Base-by-base conservation (phyloP, 441 rosid genomes). In the Populus tomentosa region DNA sequence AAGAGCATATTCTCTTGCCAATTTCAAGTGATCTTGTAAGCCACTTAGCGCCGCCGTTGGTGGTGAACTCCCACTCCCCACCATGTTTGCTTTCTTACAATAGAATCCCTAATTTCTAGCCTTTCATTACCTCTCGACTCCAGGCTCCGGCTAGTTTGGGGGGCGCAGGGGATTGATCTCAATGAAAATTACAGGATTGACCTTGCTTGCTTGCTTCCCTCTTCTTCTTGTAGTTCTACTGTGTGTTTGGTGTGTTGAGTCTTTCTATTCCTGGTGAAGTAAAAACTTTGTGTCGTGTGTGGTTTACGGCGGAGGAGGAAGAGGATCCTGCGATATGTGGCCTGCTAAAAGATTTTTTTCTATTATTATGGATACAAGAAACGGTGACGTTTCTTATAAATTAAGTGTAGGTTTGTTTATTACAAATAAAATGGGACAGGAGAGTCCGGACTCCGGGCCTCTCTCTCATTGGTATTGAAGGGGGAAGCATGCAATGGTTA, bases 1-100 rank as follows among this genome's bases (percentile, higher is more conserved):
- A n/a, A 92, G 87, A 63, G 99, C 98, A 76, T 97, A 91, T 65
- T 94, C 98, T 82, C 97, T 86, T 0, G 98, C 99, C 83, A 97
- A 85, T 81, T 92, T 94, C 90, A 93, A 85, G 92, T 94, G 98
- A 79, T 93, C 99, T 82, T 94, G 98, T 72, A 94, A 81, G 73
- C 99, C 98, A 6, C 71, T n/a, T 7, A 68, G 5, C 36, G 87
- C 86, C 30, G 92, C 82, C 73, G 61, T 53, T 53, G 61, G 21
- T 53, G 61, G n/a, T 53, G 61, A 53, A 53, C 61, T 53, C 61
- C 61, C 61, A 53, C 21, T 53, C 28, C 95, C 95, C 75, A 81
- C 91, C 97, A 90, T 94, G 79, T 78, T 82, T 79, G 4, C 77
- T 16, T 62, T 28, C 30, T 79, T 40, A 38, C 14, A 21, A 69